Conservation (phyloP, 163 green algal genomes). For the Chlamydomonas reinhardtii region DNA sequence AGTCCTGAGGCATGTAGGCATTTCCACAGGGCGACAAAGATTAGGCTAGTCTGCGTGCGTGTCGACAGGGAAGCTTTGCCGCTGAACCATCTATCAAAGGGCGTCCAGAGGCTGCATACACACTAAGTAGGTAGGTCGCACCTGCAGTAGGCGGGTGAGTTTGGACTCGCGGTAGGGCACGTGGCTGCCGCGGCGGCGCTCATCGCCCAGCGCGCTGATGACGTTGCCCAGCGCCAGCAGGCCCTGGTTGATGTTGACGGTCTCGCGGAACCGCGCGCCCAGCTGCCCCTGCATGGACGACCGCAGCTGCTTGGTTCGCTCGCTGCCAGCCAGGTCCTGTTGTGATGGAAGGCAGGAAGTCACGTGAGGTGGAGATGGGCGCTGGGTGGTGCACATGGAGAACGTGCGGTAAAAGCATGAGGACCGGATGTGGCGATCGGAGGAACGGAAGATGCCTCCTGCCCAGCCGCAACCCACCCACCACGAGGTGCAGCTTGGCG, state of each 20-base stretch:
- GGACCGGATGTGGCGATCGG: too few species aligned
- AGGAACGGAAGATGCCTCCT: too few species aligned
- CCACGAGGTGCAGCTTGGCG: slow-evolving; percentile 76
- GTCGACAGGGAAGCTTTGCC: too few species aligned
- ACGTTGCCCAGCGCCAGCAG: slow-evolving; percentile 94
- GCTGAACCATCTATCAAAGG: too few species aligned
- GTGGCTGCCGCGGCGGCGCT: slow-evolving; percentile 59
- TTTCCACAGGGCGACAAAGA: too few species aligned
- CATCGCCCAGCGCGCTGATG: slow-evolving; percentile 90
- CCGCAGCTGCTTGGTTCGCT: slow-evolving; percentile 59
- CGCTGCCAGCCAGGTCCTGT: slow-evolving; percentile 73
- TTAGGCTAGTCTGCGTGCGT: too few species aligned
- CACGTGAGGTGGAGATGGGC: too few species aligned
- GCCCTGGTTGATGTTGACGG: slow-evolving; percentile 87
- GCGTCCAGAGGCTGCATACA: too few species aligned
- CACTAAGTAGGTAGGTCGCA: too few species aligned
- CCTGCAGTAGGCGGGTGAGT: slow-evolving; percentile 89
- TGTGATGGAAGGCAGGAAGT: not conserved
- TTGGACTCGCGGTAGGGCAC: slow-evolving; percentile 86
- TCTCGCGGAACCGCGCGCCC: slow-evolving; percentile 80
- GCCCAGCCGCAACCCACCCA: too few species aligned
- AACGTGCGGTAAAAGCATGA: too few species aligned
- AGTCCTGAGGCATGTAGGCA: slow-evolving; percentile 79
- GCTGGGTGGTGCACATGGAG: too few species aligned
- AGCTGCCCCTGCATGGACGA: slow-evolving; percentile 22